Base-by-base conservation (phyloP, 257 asterid genomes). In the Eustoma russellianum region DNA sequence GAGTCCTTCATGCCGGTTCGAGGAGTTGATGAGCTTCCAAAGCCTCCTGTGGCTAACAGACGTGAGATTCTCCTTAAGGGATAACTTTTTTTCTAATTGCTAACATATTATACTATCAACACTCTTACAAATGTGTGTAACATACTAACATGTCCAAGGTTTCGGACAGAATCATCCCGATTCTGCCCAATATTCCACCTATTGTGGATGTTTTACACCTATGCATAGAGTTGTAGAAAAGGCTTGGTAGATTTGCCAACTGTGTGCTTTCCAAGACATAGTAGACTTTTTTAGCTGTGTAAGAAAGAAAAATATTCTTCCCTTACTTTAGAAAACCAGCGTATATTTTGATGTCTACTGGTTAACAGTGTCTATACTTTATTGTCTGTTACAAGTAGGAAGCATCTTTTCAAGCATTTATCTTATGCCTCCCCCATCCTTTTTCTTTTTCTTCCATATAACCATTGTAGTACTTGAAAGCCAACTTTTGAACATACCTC, bases 21-120 rank as follows among this genome's bases (percentile, higher is more conserved):
- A 17, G 95, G 88, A 63, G 75, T 87, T 48, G 93, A 88, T 53
- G 99, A 92, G 52, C 94, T 92, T 43, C 97, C 99, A 2, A 92
- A 81, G 76, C 88, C 93, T 61, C 97, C 93, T 13, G 94, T 53
- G 5, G 94, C 93, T 47, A 92, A 85, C 77, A 71, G 97, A 85
- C 97, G 99, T 92, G 61, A 73, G 94, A 63, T 53, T 44, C 13
- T 46, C 13, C 4, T 38, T 4, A 38, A 38, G 7, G 43, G 7
- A 38, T 2, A 38, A 8, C 7, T 38, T 38, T 38, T 5, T 5
- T 10, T 2, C 12, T 38, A 38, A 9, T 7, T 11, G 7, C 43
- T 7, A 2, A 38, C 1, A 38, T 38, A 38, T 38, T 38, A 7
- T 5, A 11, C 7, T 7, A 4, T 38, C 43, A 38, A 38, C 12